phyloP scores from a whole-genome alignment of 2,329 filamentous ascomycete species.

The Alternaria conjuncta region DNA sequence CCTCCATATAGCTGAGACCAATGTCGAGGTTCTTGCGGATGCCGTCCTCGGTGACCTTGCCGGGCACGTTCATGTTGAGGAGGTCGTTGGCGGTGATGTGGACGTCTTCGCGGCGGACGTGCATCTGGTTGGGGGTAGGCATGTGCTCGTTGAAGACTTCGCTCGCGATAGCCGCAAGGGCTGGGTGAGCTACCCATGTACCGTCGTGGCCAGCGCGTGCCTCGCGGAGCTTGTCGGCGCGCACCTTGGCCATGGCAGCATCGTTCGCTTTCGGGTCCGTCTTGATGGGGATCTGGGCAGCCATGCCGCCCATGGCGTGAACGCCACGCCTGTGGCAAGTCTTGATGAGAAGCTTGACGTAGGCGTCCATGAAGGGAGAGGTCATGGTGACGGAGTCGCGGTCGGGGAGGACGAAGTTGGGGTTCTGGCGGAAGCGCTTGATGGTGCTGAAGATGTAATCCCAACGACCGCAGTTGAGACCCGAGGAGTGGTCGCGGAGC shows the following conservation, averaged over 20 bases:
- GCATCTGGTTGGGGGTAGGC: constrained; percentile 97
- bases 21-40: constrained; percentile 99
- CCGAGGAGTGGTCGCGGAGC: constrained; percentile 92
- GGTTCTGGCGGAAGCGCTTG: constrained; percentile 98
- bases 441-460: constrained; percentile 99
- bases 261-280: constrained; percentile 90
- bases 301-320: constrained; percentile 99
- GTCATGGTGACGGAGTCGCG: constrained; percentile 95
- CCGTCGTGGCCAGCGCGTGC: constrained; percentile 94
- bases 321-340: constrained; percentile 96
- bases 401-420: constrained; percentile 91
- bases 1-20: constrained; percentile 97
- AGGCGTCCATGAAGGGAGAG: constrained; percentile 96
- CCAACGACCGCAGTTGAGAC: constrained; percentile 98
- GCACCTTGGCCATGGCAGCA: constrained; percentile 89
- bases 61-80: constrained; percentile 97
- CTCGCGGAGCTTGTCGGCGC: constrained; percentile 95
- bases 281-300: constrained; percentile 98
- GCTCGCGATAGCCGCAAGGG: constrained; percentile 82
- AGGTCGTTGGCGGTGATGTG: constrained; percentile 85
- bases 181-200: constrained; percentile 97
- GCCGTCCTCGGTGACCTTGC: constrained; percentile 87
- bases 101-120: constrained; percentile 88
- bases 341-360: constrained; percentile 96
- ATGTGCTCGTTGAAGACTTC: constrained; percentile 98